Percentiles rank a stretch among this genome's conserved stretches.
phyloP scores from a whole-genome alignment of 495 filamentous ascomycete genomes.

The Aspergillus kassunensis region DNA sequence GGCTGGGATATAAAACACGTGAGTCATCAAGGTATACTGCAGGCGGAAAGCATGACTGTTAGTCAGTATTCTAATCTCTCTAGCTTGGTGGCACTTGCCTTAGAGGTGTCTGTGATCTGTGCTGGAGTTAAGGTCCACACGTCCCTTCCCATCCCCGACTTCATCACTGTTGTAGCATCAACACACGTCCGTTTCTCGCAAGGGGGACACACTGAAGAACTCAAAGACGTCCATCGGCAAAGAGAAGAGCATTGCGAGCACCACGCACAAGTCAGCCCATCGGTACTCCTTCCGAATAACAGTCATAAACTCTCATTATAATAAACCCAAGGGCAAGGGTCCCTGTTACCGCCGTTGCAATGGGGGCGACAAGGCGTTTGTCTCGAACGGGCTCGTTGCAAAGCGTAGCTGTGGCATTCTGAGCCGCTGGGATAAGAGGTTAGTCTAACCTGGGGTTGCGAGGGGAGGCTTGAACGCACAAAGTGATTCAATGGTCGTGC shows the following conservation, averaged over 20 bases:
- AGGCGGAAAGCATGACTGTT: not conserved
- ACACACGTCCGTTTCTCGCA: not conserved
- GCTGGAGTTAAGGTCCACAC: not conserved
- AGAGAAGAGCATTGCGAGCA: not conserved
- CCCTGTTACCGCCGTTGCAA: not conserved
- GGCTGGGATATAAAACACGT: not conserved
- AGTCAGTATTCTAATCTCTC: not conserved
- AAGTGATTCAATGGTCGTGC: not conserved
- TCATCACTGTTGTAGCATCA: not conserved
- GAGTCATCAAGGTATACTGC: slow-evolving; percentile 1
- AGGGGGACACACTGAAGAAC: not conserved
- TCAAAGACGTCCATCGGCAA: not conserved
- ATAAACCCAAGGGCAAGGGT: not conserved
- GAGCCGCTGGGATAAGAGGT: not conserved
- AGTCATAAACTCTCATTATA: not conserved
- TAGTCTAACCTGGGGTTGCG: no score
- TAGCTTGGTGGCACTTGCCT: not conserved
- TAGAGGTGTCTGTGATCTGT: not conserved
- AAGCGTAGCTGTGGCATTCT: not conserved
- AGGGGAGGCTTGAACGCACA: not conserved
- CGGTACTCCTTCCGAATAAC: not conserved
- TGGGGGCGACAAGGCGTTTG: not conserved
- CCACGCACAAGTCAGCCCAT: not conserved
- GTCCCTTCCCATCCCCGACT: not conserved
- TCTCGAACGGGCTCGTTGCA: not conserved